Conservation (phyloP, 176 grass and related monocot species). For the Juncus effusus region DNA sequence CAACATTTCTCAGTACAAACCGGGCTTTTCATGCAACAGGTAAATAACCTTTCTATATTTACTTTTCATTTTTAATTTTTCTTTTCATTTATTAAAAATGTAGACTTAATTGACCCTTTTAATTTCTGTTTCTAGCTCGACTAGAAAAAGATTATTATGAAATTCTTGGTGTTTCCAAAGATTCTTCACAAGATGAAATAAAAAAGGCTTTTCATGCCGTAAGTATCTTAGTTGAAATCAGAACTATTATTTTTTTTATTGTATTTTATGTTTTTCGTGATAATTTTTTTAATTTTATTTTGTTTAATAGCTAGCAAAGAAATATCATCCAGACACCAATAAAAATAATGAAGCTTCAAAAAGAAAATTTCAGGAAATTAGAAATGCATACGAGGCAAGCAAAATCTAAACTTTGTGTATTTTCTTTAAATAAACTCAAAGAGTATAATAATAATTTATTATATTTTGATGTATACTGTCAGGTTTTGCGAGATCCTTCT, state of each 20-base stretch:
- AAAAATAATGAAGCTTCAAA: conserved; percentile 65
- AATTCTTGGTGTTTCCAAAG: conserved; percentile 69
- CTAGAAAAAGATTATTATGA: conserved; percentile 72
- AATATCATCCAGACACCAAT: conserved; percentile 89
- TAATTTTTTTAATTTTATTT: not conserved
- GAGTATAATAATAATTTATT: too few relatives aligned
- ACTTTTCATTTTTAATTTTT: not conserved
- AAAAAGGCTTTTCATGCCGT: conserved; percentile 93
- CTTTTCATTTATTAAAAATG: not conserved
- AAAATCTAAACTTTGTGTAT: conserved; percentile 24
- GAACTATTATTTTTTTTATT: conserved; percentile 11
- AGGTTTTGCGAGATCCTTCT: conserved; percentile 80
- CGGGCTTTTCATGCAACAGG: conserved; percentile 83
- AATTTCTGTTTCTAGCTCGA: conserved; percentile 40
- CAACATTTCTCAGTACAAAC: conserved; percentile 33
- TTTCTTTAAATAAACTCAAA: not conserved
- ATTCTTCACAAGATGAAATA: conserved; percentile 77
- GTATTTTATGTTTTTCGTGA: not conserved
- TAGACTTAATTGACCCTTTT: conserved; percentile 16
- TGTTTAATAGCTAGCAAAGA: conserved; percentile 78
- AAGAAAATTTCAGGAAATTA: conserved; percentile 88
- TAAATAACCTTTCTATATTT: conserved; percentile 31
- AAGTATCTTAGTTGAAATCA: conserved; percentile 35
- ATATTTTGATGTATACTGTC: conserved; percentile 21
- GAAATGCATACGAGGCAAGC: conserved; percentile 91